Conservation (phyloP, 768 basidiomycete genomes). For the Crepidotus variabilis region DNA sequence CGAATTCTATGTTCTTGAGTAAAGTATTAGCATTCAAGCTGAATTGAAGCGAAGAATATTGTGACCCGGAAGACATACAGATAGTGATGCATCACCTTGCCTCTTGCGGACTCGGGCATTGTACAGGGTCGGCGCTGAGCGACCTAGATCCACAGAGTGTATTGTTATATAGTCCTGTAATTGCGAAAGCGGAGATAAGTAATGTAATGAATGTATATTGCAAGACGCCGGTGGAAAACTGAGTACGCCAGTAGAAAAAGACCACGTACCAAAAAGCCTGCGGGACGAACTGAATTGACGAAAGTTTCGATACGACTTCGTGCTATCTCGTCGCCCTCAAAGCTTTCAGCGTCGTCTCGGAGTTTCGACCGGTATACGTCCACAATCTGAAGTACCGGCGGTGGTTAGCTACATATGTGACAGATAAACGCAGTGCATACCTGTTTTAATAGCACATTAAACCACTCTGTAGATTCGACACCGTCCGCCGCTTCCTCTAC, state of each 20-base stretch:
- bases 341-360: conserved; percentile 62
- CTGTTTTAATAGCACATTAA: conserved; percentile 82
- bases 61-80: conserved; percentile 14
- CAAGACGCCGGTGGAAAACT: neutral
- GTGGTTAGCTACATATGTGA: conserved; percentile 5
- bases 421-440: conserved; percentile 31
- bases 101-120: conserved; percentile 51
- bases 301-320: conserved; percentile 76
- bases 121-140: conserved; percentile 72
- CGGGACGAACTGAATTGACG: conserved; percentile 73
- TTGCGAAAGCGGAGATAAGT: neutral
- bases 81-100: conserved; percentile 13
- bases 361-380: conserved; percentile 77
- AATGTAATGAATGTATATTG: neutral
- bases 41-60: neutral
- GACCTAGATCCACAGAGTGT: conserved; percentile 80
- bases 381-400: conserved; percentile 41
- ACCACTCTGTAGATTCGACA: conserved; percentile 85
- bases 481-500: neutral
- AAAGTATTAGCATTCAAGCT: conserved; percentile 2
- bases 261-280: conserved; percentile 57
- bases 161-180: conserved; percentile 80
- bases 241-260: neutral
- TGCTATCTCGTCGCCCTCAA: conserved; percentile 81
- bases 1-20: conserved; percentile 73